Evolutionary conservation across 106 monocot genomes (phyloP), one percentile per base, ranked within the genome.

Genomic region (Xerophyta viscosa): DNA sequence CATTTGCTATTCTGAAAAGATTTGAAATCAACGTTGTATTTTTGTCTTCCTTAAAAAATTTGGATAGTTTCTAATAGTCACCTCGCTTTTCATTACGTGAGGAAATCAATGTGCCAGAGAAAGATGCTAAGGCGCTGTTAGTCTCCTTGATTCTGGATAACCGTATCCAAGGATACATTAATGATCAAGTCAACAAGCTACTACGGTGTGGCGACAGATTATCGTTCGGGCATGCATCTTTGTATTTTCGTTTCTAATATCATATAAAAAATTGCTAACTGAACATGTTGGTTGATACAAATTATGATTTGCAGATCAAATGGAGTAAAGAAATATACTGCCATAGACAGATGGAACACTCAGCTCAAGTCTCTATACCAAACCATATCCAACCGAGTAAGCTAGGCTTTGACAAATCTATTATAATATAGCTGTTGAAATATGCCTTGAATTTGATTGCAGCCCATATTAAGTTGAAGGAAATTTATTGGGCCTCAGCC

Each of bases 21-120:
- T n/a, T n/a, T n/a, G n/a, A n/a, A n/a, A n/a, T n/a, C n/a, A n/a
- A n/a, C n/a, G n/a, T n/a, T n/a, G n/a, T n/a, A n/a, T n/a, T n/a
- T n/a, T n/a, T n/a, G n/a, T n/a, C n/a, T n/a, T n/a, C n/a, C n/a
- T n/a, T n/a, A n/a, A n/a, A n/a, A n/a, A n/a, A n/a, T n/a, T n/a
- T n/a, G n/a, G n/a, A n/a, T n/a, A n/a, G n/a, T n/a, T n/a, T n/a
- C n/a, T n/a, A n/a, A n/a, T n/a, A n/a, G n/a, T n/a, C n/a, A n/a
- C n/a, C n/a, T n/a, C n/a, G n/a, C n/a, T n/a, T n/a, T n/a, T n/a
- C n/a, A n/a, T n/a, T n/a, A n/a, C n/a, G 62, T 42, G 50, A 96
- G 96, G 96, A 98, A 64, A 70, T 98, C 3, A 98, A 98, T 60
- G 82, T 98, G 65, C 98, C 89, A 26, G 98, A 98, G 65, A 98